phyloP scores from a whole-genome alignment of 2,329 filamentous ascomycete genomes.

The Trichoderma cornu-damae region DNA sequence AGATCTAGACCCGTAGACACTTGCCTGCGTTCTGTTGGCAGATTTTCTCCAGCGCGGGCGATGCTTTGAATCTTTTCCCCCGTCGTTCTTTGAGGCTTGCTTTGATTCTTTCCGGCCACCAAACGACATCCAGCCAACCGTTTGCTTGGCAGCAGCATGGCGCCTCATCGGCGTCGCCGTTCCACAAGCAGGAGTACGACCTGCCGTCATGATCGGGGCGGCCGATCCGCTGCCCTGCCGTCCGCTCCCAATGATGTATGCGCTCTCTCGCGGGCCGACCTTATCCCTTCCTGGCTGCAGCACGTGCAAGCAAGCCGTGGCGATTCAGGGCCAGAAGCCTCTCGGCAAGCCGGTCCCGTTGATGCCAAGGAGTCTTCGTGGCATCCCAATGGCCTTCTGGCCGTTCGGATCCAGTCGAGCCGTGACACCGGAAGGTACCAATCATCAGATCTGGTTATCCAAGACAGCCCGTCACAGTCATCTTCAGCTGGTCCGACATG shows the following conservation, averaged over 20 bases:
- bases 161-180: background rate
- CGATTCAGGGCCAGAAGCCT: background rate
- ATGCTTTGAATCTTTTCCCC: background rate
- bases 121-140: background rate
- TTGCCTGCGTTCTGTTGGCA: background rate
- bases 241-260: background rate
- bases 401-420: background rate
- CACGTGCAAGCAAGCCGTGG: conserved; percentile 8
- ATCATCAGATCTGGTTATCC: conserved; percentile 10
- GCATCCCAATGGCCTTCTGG: conserved; percentile 12
- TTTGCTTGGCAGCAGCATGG: conserved; percentile 6
- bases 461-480: background rate
- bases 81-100: background rate
- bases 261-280: background rate
- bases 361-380: background rate
- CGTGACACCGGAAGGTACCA: background rate
- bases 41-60: background rate
- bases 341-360: background rate
- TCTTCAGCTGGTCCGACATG: background rate
- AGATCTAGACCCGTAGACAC: background rate
- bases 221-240: background rate
- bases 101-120: conserved; percentile 14
- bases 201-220: background rate
- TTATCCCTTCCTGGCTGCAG: conserved; percentile 13
- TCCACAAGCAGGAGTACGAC: background rate